Percentiles rank a stretch among this genome's conserved stretches.
These are phyloP conservation scores for Diplotaxis tenuifolia DNA, from an alignment of 345 rosid genomes.

Conservation along the genomic window DNA sequence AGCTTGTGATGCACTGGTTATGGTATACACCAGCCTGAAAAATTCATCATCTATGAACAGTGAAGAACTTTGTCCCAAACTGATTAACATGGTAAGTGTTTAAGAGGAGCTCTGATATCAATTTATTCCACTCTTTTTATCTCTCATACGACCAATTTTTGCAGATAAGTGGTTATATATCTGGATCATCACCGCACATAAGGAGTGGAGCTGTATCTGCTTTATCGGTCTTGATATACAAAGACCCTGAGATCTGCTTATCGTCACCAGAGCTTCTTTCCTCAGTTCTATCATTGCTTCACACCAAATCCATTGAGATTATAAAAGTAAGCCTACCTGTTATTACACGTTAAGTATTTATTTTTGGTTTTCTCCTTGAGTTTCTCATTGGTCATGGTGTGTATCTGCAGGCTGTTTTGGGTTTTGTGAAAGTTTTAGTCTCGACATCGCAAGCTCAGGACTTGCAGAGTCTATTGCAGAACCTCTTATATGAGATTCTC, in stretches of 20 bases:
- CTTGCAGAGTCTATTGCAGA: slow-evolving; percentile 58
- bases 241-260: slow-evolving; percentile 58
- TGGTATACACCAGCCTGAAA: slow-evolving; percentile 52
- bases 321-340: slow-evolving; percentile 52
- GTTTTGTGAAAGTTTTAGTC: slow-evolving; percentile 81
- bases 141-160: slow-evolving; percentile 14
- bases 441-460: slow-evolving; percentile 67
- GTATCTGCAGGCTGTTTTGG: slow-evolving; percentile 69
- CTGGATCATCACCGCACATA: slow-evolving; percentile 88
- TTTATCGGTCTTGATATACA: slow-evolving; percentile 69
- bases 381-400: slow-evolving; percentile 17
- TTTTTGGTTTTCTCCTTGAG: neutral
- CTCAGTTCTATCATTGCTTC: slow-evolving; percentile 75
- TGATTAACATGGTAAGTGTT: slow-evolving; percentile 71
- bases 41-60: slow-evolving; percentile 37
- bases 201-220: slow-evolving; percentile 96
- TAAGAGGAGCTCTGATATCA: neutral
- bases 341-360: neutral
- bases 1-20: slow-evolving; percentile 70
- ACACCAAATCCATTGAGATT: slow-evolving; percentile 75
- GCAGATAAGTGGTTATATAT: slow-evolving; percentile 88
- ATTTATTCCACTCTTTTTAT: neutral
- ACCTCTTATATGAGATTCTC: slow-evolving; percentile 54
- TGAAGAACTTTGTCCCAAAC: slow-evolving; percentile 52
- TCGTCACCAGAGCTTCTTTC: slow-evolving; percentile 69